Base-by-base conservation (phyloP, 176 grass and related monocot genomes). In the Urochloa ruziziensis region DNA sequence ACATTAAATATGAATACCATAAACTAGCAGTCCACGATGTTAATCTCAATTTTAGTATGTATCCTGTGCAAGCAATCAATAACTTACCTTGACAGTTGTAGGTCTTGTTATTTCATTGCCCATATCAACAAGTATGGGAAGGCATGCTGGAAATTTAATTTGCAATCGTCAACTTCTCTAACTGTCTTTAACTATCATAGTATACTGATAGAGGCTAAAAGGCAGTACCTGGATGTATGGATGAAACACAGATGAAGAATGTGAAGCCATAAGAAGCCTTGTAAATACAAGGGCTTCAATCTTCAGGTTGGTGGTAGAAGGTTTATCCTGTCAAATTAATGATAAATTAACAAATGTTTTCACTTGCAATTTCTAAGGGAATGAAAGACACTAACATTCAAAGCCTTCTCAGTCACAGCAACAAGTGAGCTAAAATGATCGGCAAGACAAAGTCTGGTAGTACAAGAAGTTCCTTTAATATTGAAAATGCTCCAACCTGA, bases 121-220 rank as follows among this genome's bases (percentile, higher is more conserved):
- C 96, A 99, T 92, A 84, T 99, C 96, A 77, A 99, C 96, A 57
- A 99, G 93, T 82, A 99, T 96, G 34, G 96, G 96, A 87, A 99
- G 96, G 80, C 96, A 99, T 42, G 91, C 78, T 4, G 91, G 87
- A 84, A 82, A 67, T 65, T 78, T 62, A 9, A 82, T 80, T 83
- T 77, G 37, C 13, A 0, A 30, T 90, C 15, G 78, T 14, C 5
- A 84, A 24, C 16, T 16, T 34, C 51, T 78, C 11, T 7, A 11
- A 63, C 3, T 15, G 34, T 53, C 49, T 2, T 10, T 10, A n/a
- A 60, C 48, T 64, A 2, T 10, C 58, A 15, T 52, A 43, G 19
- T 81, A 40, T 53, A 40, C 68, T 49, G 17, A 54, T 35, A 29
- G 5, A 82, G 42, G 25, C 43, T 52, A 60, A n/a, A n/a, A n/a